Evolutionary conservation across 1,139 yeast genomes (phyloP), one percentile per base, ranked within the genome.

Genomic region (Debaryomycetaceae sp.): DNA sequence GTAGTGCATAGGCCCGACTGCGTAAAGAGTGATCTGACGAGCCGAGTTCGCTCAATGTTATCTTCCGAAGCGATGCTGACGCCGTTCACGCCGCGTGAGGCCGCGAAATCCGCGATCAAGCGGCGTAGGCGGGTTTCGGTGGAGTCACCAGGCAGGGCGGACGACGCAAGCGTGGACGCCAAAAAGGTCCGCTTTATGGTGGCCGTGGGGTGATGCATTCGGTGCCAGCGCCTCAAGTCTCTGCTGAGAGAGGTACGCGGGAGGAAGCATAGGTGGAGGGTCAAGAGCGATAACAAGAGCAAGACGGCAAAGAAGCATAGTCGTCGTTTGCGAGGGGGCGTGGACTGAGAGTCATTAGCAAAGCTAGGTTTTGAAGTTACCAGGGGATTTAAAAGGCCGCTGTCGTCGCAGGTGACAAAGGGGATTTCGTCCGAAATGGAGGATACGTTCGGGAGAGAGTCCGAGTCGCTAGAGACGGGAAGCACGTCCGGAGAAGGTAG

Each of bases 201-300:
- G n/a, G 71, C 63, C 35, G 66, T 68, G 3, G 86, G 75, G 29
- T 78, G 45, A 31, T 57, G 68, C 16, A 77, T 66, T 15, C 77
- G 74, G 51, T 85, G 85, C 43, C 83, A 54, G 31, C 95, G 56
- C 41, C 90, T 67, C 48, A 82, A 74, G 51, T 87, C 97, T 37
- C 96, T 62, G 30, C 81, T 74, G 13, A 85, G 58, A 2, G 95
- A 82, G 1, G 97, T 85, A 34, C 96, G 56, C 2, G 96, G 96
- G 18, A 86, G 60, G 47, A 87, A 87, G 2, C 82, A 73, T 29
- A 85, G 58, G 32, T 80, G 73, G 41, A 80, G 72, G 4, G 73
- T 59, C 10, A 73, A 54, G 27, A 71, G 56, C 32, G 69, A 73
- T 5, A 67, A 44, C 28, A 69, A 18, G 10, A 18, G 20, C 10